Evolutionary conservation across 805 yeast species (phyloP), one percentile per base, ranked within the genome.

Genomic region (Candida tibetensis): DNA sequence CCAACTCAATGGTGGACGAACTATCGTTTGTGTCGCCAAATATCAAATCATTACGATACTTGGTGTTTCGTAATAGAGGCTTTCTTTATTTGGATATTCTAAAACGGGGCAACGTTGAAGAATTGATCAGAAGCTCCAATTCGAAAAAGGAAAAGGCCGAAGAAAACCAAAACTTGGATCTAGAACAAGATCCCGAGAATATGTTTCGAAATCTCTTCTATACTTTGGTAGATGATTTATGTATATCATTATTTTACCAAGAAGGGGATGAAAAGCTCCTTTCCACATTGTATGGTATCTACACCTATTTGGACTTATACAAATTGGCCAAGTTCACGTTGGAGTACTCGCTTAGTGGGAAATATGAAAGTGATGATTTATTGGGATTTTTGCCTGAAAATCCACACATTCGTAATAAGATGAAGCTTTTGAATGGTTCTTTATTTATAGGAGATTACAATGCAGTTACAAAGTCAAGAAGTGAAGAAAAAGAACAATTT

Each of bases 61-160:
- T 93, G 48, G 82, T 84, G 1, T 79, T 80, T 54, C 74, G 96
- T 47, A 93, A 91, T 54, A 66, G 95, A 40, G 96, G 95, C 0
- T 72, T 87, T 49, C 70, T 87, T 22, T 74, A 79, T 43, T 71
- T 85, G 18, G 66, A 71, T 21, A 56, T 67, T 4, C 46, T 68
- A 45, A 60, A 46, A 32, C 29, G 38, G 4, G 49, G 49, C 18
- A 18, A 30, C 10, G 41, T 43, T 18, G 22, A 40, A 4, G 40
- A 43, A 21, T 51, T 49, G 15, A 45, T 37, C 12, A 5, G 13
- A 8, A 7, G 14, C 32, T 17, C 6, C 8, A 4, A 10, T 5
- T 5, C 4, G 40, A 37, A 0, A 45, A 29, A 34, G 4, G 46
- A 39, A 26, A 57, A 59, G 4, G 2, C 29, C 4, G 19, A 31